Conservation (phyloP, 306 rosid genomes). For the Sindora glabra region DNA sequence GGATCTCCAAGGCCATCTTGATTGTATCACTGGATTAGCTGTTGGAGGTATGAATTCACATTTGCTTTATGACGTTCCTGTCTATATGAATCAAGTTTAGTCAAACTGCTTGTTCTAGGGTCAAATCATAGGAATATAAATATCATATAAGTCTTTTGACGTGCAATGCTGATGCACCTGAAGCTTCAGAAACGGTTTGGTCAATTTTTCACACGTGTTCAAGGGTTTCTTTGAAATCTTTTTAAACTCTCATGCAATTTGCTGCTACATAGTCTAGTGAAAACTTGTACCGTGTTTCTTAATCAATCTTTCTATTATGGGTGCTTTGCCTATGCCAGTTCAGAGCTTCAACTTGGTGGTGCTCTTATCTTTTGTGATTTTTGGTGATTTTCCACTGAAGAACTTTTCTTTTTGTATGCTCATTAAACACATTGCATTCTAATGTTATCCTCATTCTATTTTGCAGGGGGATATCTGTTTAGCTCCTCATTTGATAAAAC, state of each 20-base stretch:
- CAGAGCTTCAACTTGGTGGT: neutral
- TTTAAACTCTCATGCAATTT: constrained; percentile 5
- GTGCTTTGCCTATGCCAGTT: constrained; percentile 12
- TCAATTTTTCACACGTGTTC: constrained; percentile 1
- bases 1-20: constrained; percentile 74
- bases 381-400: constrained; percentile 3
- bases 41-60: constrained; percentile 64
- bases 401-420: neutral
- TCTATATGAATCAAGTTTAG: constrained; percentile 2
- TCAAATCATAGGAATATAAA: too few relatives aligned
- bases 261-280: neutral
- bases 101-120: neutral
- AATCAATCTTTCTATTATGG: constrained; percentile 3
- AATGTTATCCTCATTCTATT: constrained; percentile 9
- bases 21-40: constrained; percentile 64
- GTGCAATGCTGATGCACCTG: constrained; percentile 1
- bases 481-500: constrained; percentile 96
- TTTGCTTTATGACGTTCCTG: neutral
- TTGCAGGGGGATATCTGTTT: constrained; percentile 69
- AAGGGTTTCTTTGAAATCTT: constrained; percentile 9
- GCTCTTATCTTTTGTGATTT: neutral
- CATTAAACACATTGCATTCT: constrained; percentile 18
- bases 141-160: too few relatives aligned
- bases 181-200: constrained; percentile 12
- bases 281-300: neutral